phyloP scores from a whole-genome alignment of 768 basidiomycete species.

The Cystofilobasidium bisporidii region DNA sequence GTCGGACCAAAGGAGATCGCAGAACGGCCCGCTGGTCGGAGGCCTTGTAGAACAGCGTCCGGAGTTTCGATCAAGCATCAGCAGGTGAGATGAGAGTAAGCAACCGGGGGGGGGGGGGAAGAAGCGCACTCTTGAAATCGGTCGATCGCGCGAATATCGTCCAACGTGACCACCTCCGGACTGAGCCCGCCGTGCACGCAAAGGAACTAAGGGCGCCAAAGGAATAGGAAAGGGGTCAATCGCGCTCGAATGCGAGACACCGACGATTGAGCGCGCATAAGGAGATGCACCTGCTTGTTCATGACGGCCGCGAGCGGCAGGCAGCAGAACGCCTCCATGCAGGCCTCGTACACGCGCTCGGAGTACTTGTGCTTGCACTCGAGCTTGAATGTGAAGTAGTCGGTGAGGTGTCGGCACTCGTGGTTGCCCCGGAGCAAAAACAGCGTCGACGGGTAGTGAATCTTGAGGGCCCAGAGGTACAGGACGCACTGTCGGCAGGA shows the following conservation, averaged over 20 bases:
- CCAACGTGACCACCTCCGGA: constrained; percentile 87
- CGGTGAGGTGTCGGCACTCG: constrained; percentile 95
- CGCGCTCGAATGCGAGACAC: too few species aligned
- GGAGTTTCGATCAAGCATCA: too few species aligned
- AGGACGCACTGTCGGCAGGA: constrained; percentile 70
- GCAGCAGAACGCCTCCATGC: constrained; percentile 95
- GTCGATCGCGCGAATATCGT: constrained; percentile 63
- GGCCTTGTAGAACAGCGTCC: too few species aligned
- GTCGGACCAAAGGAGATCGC: constrained; percentile 97
- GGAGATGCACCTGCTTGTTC: constrained; percentile 66
- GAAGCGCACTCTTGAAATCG: constrained; percentile 14
- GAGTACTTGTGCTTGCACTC: constrained; percentile 99
- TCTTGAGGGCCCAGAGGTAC: constrained; percentile 96
- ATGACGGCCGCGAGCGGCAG: constrained; percentile 92
- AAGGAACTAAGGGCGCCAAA: constrained; percentile 49
- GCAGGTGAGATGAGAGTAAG: neutral
- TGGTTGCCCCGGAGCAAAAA: constrained; percentile 97
- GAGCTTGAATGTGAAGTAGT: constrained; percentile 98
- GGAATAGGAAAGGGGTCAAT: too few species aligned
- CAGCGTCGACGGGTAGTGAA: constrained; percentile 96
- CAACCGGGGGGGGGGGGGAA: neutral
- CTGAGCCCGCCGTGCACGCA: constrained; percentile 97
- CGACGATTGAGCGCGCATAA: too few species aligned
- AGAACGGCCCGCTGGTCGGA: constrained; percentile 94
- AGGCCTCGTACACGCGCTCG: constrained; percentile 88